Conservation (phyloP, 441 rosid species). For the Bruguiera hainesii region DNA sequence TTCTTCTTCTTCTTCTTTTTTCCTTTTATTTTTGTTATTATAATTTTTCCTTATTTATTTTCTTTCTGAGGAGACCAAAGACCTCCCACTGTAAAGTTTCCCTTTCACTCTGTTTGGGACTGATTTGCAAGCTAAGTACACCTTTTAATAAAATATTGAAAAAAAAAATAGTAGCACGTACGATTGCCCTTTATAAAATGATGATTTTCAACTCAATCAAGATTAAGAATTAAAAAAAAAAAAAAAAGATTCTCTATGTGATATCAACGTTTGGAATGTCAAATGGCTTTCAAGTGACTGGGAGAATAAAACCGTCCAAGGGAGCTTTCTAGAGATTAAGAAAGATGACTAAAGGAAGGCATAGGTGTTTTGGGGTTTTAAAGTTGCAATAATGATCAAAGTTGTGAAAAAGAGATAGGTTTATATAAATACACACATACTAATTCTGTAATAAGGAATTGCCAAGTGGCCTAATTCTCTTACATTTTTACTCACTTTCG, state of each 20-base stretch:
- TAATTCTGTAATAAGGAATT: too few relatives aligned
- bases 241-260: not conserved
- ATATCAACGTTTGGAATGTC: constrained; percentile 30
- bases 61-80: not conserved
- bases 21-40: too few relatives aligned
- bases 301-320: constrained; percentile 24
- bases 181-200: not conserved
- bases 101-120: not conserved
- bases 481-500: too few relatives aligned
- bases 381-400: not conserved
- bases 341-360: not conserved
- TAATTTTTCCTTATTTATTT: not conserved
- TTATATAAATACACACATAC: too few relatives aligned
- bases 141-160: not conserved
- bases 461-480: too few relatives aligned
- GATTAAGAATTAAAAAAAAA: not conserved
- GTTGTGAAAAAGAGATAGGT: constrained; percentile 4
- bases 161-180: not conserved
- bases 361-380: not conserved
- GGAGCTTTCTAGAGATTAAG: constrained; percentile 26
- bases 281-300: constrained; percentile 27
- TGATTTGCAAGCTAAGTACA: not conserved
- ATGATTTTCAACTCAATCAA: constrained; percentile 6
- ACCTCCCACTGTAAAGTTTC: not conserved
- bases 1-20: too few relatives aligned